Evolutionary conservation across 805 yeast species (phyloP).

Genomic region (Brettanomyces sp.): DNA sequence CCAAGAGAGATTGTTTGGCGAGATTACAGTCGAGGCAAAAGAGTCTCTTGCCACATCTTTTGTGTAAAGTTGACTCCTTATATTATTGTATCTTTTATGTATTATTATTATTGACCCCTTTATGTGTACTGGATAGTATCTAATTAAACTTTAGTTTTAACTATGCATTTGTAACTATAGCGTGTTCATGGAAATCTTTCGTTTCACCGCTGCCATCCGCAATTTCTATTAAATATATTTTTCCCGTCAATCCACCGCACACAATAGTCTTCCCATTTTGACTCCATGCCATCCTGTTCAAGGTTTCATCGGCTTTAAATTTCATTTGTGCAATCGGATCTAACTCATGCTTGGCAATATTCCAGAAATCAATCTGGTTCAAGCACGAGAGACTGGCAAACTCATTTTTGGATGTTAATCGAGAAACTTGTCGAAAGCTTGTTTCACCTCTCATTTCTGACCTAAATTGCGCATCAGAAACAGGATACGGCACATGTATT

Average conservation of each 20-base stretch:
- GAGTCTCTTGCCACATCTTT: conserved; percentile 10
- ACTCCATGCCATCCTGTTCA: conserved; percentile 6
- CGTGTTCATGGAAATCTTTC: no score
- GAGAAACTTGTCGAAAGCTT: no score
- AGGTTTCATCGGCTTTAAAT: neutral
- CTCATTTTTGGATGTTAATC: neutral
- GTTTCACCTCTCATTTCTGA: neutral
- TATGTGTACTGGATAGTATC: no score
- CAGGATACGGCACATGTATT: neutral
- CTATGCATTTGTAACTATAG: neutral
- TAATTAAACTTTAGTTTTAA: neutral
- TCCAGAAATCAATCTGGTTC: neutral
- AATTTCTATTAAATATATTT: conserved; percentile 4
- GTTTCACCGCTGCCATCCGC: no score
- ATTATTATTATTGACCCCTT: neutral
- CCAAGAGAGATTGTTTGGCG: conserved; percentile 54
- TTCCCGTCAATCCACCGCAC: conserved; percentile 20
- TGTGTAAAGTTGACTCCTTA: conserved; percentile 6
- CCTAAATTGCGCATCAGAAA: neutral
- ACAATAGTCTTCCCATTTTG: conserved; percentile 1
- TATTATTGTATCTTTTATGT: neutral
- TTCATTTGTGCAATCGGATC: neutral
- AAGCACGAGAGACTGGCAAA: neutral
- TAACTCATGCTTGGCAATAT: neutral
- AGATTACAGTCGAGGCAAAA: conserved; percentile 35